phyloP scores from a whole-genome alignment of 805 yeast genomes.

The Metschnikowia noctiluminum region DNA sequence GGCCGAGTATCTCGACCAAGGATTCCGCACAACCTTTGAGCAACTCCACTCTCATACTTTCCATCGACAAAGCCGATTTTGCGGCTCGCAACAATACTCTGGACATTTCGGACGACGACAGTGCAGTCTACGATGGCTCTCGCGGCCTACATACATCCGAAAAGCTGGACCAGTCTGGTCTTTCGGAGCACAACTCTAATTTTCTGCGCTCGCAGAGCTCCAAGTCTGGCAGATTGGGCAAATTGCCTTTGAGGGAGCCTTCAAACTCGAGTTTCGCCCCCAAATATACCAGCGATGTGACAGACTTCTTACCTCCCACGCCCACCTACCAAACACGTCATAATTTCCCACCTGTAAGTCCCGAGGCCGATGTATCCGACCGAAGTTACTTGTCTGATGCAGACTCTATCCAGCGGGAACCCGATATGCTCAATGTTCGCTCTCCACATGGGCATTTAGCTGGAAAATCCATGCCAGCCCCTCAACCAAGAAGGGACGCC shows the following conservation, averaged over 20 bases:
- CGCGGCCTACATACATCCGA: no score
- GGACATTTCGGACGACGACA: constrained; percentile 13
- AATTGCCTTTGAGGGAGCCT: background rate
- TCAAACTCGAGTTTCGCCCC: background rate
- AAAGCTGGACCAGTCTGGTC: background rate
- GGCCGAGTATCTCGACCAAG: background rate
- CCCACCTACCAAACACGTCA: constrained; percentile 21
- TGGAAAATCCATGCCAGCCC: no score
- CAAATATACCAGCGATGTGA: background rate
- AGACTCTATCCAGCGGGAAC: constrained; percentile 40
- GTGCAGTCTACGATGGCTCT: constrained; percentile 1
- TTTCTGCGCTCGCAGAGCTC: background rate
- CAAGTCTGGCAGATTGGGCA: background rate
- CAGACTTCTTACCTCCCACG: constrained; percentile 26
- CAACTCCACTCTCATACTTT: constrained; percentile 26
- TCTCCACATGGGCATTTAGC: background rate
- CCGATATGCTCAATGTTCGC: constrained; percentile 25
- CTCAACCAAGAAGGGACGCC: no score
- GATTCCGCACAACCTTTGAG: background rate
- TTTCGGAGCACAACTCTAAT: background rate
- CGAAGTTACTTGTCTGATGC: constrained; percentile 37
- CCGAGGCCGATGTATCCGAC: constrained; percentile 37
- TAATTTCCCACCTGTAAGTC: constrained; percentile 9
- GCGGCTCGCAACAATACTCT: constrained; percentile 11
- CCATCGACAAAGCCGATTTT: constrained; percentile 26